Conservation (phyloP, 306 rosid species). For the Hippophae rhamnoides region DNA sequence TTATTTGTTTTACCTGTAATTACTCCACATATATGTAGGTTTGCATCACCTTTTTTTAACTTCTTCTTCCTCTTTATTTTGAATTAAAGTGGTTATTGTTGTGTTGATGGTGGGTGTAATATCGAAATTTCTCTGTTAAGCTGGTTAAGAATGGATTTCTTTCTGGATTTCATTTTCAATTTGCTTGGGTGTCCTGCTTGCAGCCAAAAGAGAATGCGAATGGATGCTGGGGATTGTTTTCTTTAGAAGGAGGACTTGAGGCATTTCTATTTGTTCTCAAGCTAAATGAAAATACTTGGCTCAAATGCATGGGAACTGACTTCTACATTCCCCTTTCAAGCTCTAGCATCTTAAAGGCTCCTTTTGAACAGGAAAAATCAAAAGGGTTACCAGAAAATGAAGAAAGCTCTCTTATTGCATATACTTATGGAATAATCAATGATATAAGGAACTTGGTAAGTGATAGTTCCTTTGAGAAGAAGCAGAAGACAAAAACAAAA, state of each 20-base stretch:
- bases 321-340: slow-evolving; percentile 60
- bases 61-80: no score
- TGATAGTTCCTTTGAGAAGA: slow-evolving; percentile 60
- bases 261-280: slow-evolving; percentile 87
- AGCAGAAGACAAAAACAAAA: slow-evolving; percentile 46
- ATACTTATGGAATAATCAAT: slow-evolving; percentile 59
- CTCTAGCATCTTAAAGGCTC: slow-evolving; percentile 29
- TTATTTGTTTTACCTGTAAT: no score
- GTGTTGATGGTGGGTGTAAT: no score
- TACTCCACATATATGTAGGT: no score
- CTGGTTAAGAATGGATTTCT: no score
- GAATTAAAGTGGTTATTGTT: no score
- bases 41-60: no score
- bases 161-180: slow-evolving; percentile 1
- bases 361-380: slow-evolving; percentile 21
- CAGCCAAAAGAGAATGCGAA: slow-evolving; percentile 62
- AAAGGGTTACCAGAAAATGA: slow-evolving; percentile 28
- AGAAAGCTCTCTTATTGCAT: slow-evolving; percentile 31
- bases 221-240: slow-evolving; percentile 43
- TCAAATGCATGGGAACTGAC: slow-evolving; percentile 57
- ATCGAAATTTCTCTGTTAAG: no score
- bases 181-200: slow-evolving; percentile 20
- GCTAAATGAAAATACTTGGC: slow-evolving; percentile 59
- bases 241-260: slow-evolving; percentile 58
- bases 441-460: slow-evolving; percentile 71